These are phyloP conservation scores for Aspergillus haitiensis DNA, from an alignment of 495 filamentous ascomycete genomes.

Conservation along the genomic window DNA sequence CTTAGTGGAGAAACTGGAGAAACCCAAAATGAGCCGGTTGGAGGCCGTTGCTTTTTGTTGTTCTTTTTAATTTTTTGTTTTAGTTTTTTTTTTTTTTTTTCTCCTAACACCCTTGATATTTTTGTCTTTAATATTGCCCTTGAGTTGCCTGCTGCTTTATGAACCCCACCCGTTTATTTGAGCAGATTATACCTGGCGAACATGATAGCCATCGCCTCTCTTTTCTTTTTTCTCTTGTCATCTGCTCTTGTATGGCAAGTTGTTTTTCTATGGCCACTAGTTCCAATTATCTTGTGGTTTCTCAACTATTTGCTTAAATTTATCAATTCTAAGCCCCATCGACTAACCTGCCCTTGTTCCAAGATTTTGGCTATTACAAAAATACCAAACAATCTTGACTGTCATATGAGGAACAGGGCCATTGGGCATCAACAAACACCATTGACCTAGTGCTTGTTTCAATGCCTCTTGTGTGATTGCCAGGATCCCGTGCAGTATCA, in stretches of 20 bases:
- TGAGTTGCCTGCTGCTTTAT: constrained; percentile 15
- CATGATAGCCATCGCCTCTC: constrained; percentile 20
- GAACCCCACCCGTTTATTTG: constrained; percentile 31
- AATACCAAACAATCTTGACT: constrained; percentile 13
- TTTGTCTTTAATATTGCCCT: constrained; percentile 9
- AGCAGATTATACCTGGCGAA: constrained; percentile 26
- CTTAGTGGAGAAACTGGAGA: constrained; percentile 16
- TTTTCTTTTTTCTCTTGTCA: constrained; percentile 28
- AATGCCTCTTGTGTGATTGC: constrained; percentile 36
- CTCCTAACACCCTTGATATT: constrained; percentile 8
- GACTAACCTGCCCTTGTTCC: constrained; percentile 23
- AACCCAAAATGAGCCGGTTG: constrained; percentile 15
- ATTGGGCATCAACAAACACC: constrained; percentile 40
- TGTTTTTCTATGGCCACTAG: constrained; percentile 17
- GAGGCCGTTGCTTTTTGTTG: constrained; percentile 14
- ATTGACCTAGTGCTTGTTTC: constrained; percentile 26
- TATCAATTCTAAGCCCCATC: constrained; percentile 18
- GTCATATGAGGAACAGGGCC: constrained; percentile 24
- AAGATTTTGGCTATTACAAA: constrained; percentile 20
- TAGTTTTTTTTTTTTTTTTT: constrained; percentile 14
- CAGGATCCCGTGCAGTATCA: constrained; percentile 34
- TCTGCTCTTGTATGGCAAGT: constrained; percentile 19
- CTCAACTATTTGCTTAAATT: constrained; percentile 14
- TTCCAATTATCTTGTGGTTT: constrained; percentile 19
- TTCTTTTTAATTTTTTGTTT: constrained; percentile 13